Conservation (phyloP, 305 asterid species). For the Fraxinus sp. region DNA sequence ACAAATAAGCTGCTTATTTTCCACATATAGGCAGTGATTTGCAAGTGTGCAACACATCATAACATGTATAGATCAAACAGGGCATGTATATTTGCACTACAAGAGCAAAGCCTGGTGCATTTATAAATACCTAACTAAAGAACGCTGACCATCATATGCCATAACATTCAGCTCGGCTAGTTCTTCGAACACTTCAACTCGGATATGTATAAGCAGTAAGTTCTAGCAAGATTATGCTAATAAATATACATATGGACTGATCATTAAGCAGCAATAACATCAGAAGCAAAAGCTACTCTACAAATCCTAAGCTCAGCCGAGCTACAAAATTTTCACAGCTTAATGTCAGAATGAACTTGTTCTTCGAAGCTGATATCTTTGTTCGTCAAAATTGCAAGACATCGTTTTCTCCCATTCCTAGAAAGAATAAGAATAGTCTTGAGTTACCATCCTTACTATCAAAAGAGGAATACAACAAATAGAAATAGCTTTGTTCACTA, state of each 20-base stretch:
- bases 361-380: conserved; percentile 75
- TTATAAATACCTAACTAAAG: background rate
- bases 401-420: conserved; percentile 59
- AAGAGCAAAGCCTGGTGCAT: background rate
- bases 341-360: conserved; percentile 53
- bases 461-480: background rate
- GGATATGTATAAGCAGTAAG: background rate
- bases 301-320: background rate
- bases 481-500: background rate
- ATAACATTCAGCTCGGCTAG: background rate
- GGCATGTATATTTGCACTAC: background rate
- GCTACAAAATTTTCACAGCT: conserved; percentile 25
- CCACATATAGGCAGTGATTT: background rate
- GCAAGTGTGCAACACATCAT: background rate
- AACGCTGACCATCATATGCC: background rate
- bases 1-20: background rate
- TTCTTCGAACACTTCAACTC: background rate
- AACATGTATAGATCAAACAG: background rate
- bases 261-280: background rate
- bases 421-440: background rate
- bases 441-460: background rate
- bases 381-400: conserved; percentile 32
- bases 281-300: background rate
- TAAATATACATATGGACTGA: background rate
- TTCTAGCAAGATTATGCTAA: background rate